Conservation (phyloP, 2,329 filamentous ascomycete genomes). For the Paraphaeosphaeria sporulosa region DNA sequence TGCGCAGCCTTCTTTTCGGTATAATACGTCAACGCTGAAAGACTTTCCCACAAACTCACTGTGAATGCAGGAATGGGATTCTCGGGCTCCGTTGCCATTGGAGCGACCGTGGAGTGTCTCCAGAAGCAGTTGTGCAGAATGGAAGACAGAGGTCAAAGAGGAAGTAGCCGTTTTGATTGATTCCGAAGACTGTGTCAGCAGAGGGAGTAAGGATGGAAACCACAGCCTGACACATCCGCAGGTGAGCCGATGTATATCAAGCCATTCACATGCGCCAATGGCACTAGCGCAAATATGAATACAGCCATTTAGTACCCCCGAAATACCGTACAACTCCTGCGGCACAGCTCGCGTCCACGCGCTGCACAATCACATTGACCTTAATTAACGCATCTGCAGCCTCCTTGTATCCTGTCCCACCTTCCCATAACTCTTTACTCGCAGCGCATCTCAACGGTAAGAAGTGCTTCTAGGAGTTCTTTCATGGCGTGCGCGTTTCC, state of each 20-base stretch:
- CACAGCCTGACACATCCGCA: background rate
- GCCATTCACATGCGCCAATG: background rate
- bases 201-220: background rate
- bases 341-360: background rate
- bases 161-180: too few species aligned
- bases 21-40: too few species aligned
- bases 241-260: conserved; percentile 3
- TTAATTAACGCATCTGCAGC: background rate
- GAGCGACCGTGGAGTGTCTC: too few species aligned
- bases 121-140: too few species aligned
- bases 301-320: conserved; percentile 1
- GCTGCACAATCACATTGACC: conserved; percentile 1
- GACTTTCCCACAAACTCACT: too few species aligned
- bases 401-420: background rate
- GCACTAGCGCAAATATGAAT: background rate
- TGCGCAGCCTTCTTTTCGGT: too few species aligned
- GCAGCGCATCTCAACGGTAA: background rate
- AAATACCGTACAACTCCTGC: background rate
- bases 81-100: too few species aligned
- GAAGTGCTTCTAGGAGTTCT: background rate
- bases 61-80: too few species aligned
- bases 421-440: background rate
- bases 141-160: too few species aligned
- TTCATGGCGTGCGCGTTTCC: background rate
- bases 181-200: too few species aligned